Percentiles rank a stretch among this genome's conserved stretches.
These are phyloP conservation scores for Betula pendula DNA, from an alignment of 306 rosid genomes.

Conservation along the genomic window DNA sequence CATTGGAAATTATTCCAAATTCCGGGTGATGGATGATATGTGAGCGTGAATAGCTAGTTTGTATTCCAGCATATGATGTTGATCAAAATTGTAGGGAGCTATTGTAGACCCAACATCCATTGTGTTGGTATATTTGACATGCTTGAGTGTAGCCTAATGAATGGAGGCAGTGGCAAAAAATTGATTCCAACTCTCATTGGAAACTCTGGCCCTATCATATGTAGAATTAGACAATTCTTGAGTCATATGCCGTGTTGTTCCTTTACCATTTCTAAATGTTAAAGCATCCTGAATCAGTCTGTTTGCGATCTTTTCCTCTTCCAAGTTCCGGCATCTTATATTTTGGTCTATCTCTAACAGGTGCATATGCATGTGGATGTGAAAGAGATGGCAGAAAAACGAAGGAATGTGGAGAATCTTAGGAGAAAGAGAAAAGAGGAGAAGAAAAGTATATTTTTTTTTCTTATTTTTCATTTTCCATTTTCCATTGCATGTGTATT, in stretches of 20 bases:
- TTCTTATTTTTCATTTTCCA: background rate
- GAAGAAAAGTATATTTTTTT: conserved; percentile 55
- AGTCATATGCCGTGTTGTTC: background rate
- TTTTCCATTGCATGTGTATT: background rate
- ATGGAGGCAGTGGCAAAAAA: background rate
- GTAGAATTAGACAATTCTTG: background rate
- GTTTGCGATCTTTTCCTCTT: background rate
- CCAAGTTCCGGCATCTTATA: background rate
- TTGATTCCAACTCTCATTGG: background rate
- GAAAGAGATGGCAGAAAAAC: conserved; percentile 51
- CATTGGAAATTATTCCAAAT: background rate
- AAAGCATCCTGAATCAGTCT: background rate
- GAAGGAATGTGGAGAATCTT: conserved; percentile 43
- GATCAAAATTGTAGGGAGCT: background rate
- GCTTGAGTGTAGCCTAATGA: background rate
- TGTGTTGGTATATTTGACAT: background rate
- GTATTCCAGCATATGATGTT: background rate
- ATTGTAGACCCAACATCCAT: background rate
- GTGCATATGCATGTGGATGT: conserved; percentile 67
- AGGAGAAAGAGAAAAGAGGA: conserved; percentile 78
- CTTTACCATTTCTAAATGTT: background rate
- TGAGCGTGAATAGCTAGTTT: background rate
- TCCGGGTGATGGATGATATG: background rate
- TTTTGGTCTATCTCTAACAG: conserved; percentile 32
- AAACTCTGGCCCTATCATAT: background rate